phyloP scores from a whole-genome alignment of 228 moss, liverwort and hornwort species.

The Sphagnum magellanicum region DNA sequence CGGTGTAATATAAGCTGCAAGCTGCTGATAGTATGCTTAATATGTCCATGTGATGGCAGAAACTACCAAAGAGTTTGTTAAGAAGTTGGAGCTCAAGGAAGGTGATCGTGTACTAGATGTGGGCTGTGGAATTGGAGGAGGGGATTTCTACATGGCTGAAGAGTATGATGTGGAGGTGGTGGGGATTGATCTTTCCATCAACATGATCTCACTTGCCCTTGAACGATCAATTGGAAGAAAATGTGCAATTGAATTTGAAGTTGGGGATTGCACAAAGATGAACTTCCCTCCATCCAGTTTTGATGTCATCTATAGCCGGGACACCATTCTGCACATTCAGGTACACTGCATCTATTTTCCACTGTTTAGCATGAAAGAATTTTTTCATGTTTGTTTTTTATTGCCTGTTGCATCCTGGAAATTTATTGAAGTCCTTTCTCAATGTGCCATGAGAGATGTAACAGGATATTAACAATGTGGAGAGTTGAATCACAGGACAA shows the following conservation, averaged over 20 bases:
- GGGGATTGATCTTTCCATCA: slow-evolving; percentile 85
- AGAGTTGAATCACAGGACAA: slow-evolving; percentile 49
- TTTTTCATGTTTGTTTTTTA: no score
- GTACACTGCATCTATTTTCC: slow-evolving; percentile 13
- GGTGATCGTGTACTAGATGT: slow-evolving; percentile 84
- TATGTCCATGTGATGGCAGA: slow-evolving; percentile 27
- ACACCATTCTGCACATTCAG: slow-evolving; percentile 92
- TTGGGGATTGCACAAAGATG: slow-evolving; percentile 79
- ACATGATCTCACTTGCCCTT: slow-evolving; percentile 92
- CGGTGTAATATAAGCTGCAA: no score
- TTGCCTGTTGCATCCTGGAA: no score
- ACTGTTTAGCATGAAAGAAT: no score
- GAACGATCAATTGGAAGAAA: slow-evolving; percentile 82
- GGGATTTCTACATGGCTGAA: slow-evolving; percentile 97
- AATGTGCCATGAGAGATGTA: no score
- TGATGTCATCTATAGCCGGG: slow-evolving; percentile 92
- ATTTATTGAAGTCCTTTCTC: no score
- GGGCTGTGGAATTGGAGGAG: slow-evolving; percentile 97
- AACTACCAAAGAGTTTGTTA: slow-evolving; percentile 86
- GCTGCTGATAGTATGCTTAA: no score
- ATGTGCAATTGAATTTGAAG: slow-evolving; percentile 84
- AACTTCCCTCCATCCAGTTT: slow-evolving; percentile 59
- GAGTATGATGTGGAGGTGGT: slow-evolving; percentile 74
- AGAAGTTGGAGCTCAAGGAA: slow-evolving; percentile 45
- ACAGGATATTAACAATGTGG: background rate